Evolutionary conservation across 129 eudicot species (phyloP).

Genomic region (Lonicera japonica): DNA sequence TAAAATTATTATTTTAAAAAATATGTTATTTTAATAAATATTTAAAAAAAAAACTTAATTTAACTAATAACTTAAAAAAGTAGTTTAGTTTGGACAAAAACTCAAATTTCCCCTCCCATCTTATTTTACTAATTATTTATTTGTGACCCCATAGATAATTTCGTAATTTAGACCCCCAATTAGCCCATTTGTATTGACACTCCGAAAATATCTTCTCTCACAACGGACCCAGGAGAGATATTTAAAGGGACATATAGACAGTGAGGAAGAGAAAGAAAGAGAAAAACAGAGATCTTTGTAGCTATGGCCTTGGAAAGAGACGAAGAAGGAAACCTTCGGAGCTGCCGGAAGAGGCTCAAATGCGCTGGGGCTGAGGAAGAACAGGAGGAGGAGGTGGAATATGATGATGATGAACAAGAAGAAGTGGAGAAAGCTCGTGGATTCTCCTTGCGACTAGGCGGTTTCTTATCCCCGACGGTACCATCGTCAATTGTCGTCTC

Average conservation of each 20-base stretch:
- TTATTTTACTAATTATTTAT: too few relatives aligned
- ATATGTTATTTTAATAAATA: too few relatives aligned
- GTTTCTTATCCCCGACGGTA: slow-evolving; percentile 45
- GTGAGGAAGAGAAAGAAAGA: background rate
- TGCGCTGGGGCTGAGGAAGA: slow-evolving; percentile 11
- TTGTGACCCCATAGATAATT: background rate
- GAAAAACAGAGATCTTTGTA: background rate
- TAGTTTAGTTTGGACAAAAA: too few relatives aligned
- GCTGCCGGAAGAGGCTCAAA: slow-evolving; percentile 42
- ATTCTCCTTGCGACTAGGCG: slow-evolving; percentile 23
- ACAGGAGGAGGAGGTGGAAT: slow-evolving; percentile 11
- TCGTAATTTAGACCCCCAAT: background rate
- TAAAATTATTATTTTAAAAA: too few relatives aligned
- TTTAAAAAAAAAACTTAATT: too few relatives aligned
- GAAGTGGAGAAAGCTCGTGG: slow-evolving; percentile 13
- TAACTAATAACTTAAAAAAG: too few relatives aligned
- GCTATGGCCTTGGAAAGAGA: slow-evolving; percentile 28
- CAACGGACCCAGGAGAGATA: background rate
- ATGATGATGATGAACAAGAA: slow-evolving; percentile 22
- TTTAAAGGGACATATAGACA: too few relatives aligned
- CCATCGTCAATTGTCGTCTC: slow-evolving; percentile 80
- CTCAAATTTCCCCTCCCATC: too few relatives aligned
- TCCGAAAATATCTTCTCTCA: background rate
- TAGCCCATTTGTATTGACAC: background rate
- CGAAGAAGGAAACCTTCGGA: slow-evolving; percentile 3